These are phyloP conservation scores for Chlamydomonas urium DNA, from an alignment of 139 green algal genomes.

Conservation along the genomic window DNA sequence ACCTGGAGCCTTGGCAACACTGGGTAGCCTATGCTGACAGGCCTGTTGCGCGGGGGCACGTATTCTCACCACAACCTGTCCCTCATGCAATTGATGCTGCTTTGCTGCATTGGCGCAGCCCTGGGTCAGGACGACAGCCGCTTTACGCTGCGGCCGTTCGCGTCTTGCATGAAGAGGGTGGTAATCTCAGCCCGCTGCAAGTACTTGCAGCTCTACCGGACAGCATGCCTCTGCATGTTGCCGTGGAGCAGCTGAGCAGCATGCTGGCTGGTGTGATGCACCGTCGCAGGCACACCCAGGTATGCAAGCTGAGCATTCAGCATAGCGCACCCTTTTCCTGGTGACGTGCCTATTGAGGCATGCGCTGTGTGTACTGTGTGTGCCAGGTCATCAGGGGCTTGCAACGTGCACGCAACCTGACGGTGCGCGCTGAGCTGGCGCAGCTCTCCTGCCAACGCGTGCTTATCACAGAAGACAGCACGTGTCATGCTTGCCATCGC, in stretches of 20 bases:
- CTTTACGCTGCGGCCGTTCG: conserved; percentile 48
- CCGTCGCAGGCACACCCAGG: conserved; percentile 45
- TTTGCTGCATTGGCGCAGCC: too few species aligned
- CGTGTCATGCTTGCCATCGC: conserved; percentile 34
- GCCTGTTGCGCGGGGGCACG: background rate
- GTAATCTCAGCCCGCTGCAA: conserved; percentile 51
- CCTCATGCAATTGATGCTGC: too few species aligned
- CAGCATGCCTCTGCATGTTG: conserved; percentile 63
- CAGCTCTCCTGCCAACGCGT: conserved; percentile 24
- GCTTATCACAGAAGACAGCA: conserved; percentile 35
- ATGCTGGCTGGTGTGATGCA: conserved; percentile 64
- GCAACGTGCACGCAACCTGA: conserved; percentile 33
- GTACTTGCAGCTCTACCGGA: conserved; percentile 43
- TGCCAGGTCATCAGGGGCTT: conserved; percentile 27
- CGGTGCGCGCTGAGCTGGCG: conserved; percentile 26
- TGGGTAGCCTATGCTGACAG: background rate
- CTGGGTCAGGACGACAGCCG: conserved; percentile 33
- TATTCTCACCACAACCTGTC: too few species aligned
- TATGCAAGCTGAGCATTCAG: conserved; percentile 18
- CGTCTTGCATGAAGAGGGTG: conserved; percentile 46
- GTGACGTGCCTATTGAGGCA: background rate
- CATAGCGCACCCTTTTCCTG: background rate
- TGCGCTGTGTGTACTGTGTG: background rate
- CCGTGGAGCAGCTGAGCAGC: conserved; percentile 39
- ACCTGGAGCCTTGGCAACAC: background rate